phyloP scores from a whole-genome alignment of 1,139 yeast species.

The Scheffersomyces titani region DNA sequence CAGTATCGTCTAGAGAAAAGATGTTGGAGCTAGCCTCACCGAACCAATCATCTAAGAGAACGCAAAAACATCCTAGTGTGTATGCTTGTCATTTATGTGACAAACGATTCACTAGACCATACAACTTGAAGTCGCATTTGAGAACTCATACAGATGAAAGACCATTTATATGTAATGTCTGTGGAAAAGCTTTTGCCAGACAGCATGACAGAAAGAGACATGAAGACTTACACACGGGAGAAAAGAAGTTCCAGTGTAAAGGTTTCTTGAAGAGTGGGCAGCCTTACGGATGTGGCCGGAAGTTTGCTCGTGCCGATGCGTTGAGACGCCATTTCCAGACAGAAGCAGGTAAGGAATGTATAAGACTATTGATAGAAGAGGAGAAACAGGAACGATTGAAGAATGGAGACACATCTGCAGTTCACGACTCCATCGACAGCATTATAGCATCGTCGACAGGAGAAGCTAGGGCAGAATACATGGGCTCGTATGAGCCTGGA shows the following conservation, averaged over 20 bases:
- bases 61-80: slow-evolving; percentile 76
- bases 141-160: slow-evolving; percentile 94
- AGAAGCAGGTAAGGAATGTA: slow-evolving; percentile 87
- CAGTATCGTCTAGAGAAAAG: slow-evolving; percentile 50
- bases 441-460: slow-evolving; percentile 5
- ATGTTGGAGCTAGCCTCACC: slow-evolving; percentile 65
- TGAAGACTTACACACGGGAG: slow-evolving; percentile 90
- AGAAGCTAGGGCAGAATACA: slow-evolving; percentile 1
- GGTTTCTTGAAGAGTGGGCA: slow-evolving; percentile 68
- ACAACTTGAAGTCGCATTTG: slow-evolving; percentile 86
- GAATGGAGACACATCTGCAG: slow-evolving; percentile 8
- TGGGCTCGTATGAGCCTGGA: slow-evolving; percentile 1
- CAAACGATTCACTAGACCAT: slow-evolving; percentile 86
- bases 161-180: slow-evolving; percentile 81
- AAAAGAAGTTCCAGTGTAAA: slow-evolving; percentile 81
- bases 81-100: slow-evolving; percentile 86
- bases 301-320: slow-evolving; percentile 96
- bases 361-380: slow-evolving; percentile 71
- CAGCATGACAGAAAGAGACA: slow-evolving; percentile 95
- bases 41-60: slow-evolving; percentile 49
- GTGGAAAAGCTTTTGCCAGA: slow-evolving; percentile 94
- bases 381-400: slow-evolving; percentile 42
- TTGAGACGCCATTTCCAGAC: slow-evolving; percentile 91
- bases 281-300: slow-evolving; percentile 89
- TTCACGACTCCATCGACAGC: slow-evolving; percentile 9